These are phyloP conservation scores for Ustulina deusta DNA, from an alignment of 2,329 filamentous ascomycete species.

Conservation along the genomic window DNA sequence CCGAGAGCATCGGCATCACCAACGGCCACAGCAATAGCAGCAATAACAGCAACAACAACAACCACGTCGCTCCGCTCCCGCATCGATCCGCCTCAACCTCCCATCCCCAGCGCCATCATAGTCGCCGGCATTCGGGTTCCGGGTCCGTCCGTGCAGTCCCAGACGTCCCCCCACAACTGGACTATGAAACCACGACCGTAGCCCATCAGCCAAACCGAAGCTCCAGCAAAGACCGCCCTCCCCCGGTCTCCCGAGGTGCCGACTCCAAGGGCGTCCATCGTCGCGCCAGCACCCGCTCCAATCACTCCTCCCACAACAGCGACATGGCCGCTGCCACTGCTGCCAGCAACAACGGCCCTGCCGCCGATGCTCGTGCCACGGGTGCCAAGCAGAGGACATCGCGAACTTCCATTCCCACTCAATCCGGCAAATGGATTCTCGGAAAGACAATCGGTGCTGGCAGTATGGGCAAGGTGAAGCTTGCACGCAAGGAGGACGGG, in stretches of 20 bases:
- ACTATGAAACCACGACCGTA: constrained; percentile 79
- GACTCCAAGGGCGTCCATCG: constrained; percentile 62
- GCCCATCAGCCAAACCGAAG: constrained; percentile 72
- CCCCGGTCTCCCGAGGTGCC: constrained; percentile 66
- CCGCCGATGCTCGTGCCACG: constrained; percentile 61
- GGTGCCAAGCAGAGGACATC: constrained; percentile 66
- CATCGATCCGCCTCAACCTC: constrained; percentile 47
- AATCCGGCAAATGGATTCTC: constrained; percentile 92
- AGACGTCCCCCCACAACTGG: constrained; percentile 67
- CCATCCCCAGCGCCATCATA: constrained; percentile 55
- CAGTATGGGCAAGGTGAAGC: constrained; percentile 99
- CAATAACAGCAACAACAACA: constrained; percentile 39
- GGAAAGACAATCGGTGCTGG: constrained; percentile 97
- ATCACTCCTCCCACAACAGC: constrained; percentile 53
- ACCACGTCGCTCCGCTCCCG: constrained; percentile 41
- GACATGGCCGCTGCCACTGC: constrained; percentile 65
- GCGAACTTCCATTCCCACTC: constrained; percentile 87
- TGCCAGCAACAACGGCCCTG: constrained; percentile 63
- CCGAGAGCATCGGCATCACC: constrained; percentile 41
- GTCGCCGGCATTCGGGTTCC: constrained; percentile 53
- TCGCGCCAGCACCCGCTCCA: constrained; percentile 64
- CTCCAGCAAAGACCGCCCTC: constrained; percentile 71
- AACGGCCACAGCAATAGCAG: constrained; percentile 33
- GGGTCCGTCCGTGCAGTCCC: constrained; percentile 56
- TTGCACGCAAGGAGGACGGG: constrained; percentile 89